Evolutionary conservation across 2,329 filamentous ascomycete genomes (phyloP).

Genomic region (Pochonia chlamydosporia): DNA sequence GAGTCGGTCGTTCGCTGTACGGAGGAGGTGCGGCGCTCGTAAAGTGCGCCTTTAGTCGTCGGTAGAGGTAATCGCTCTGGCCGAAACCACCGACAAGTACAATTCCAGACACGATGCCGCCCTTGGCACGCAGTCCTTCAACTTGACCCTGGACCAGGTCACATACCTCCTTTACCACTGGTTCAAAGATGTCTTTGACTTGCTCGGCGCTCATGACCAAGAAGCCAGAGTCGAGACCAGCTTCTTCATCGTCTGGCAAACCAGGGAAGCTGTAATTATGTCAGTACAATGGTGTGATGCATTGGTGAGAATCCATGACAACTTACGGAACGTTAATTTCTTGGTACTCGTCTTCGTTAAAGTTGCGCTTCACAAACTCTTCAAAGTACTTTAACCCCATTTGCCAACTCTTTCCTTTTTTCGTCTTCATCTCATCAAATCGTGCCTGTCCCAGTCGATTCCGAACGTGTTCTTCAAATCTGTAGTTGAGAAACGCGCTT

Average conservation of each 20-base stretch:
- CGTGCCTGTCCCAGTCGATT: conserved; percentile 58
- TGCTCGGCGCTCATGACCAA: conserved; percentile 64
- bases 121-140: conserved; percentile 53
- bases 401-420: conserved; percentile 75
- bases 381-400: conserved; percentile 76
- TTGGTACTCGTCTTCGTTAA: conserved; percentile 70
- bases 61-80: conserved; percentile 71
- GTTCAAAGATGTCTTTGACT: conserved; percentile 69
- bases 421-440: conserved; percentile 70
- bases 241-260: conserved; percentile 68
- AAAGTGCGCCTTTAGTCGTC: conserved; percentile 64
- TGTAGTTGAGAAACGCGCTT: conserved; percentile 73
- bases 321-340: conserved; percentile 70
- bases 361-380: conserved; percentile 80
- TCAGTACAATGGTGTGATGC: conserved; percentile 7
- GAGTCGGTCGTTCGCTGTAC: conserved; percentile 66
- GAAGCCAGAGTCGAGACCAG: conserved; percentile 70
- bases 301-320: neutral
- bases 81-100: conserved; percentile 79
- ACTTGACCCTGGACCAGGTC: conserved; percentile 65
- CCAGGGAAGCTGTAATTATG: conserved; percentile 57
- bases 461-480: conserved; percentile 73
- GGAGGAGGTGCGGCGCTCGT: conserved; percentile 50
- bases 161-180: conserved; percentile 65
- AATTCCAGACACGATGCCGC: conserved; percentile 64